A percentile compares a stretch with the other conserved stretches of the same genome.
phyloP scores from a whole-genome alignment of 108 stramenopile genomes.

The Nitzschia sp. region DNA sequence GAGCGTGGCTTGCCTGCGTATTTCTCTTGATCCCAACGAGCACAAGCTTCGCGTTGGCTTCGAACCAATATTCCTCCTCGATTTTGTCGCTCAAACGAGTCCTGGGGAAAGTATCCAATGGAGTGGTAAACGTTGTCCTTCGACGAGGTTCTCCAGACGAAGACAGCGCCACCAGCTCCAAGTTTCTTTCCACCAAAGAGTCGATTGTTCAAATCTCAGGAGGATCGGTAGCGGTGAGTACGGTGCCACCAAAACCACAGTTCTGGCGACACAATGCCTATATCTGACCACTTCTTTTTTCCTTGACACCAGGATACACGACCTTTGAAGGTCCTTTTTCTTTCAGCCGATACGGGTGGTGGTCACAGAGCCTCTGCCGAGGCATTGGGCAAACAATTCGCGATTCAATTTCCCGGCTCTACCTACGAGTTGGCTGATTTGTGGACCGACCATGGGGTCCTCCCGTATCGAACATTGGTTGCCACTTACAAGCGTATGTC shows the following conservation, averaged over 20 bases:
- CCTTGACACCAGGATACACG: conserved; percentile 10
- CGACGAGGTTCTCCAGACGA: background rate
- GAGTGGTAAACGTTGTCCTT: background rate
- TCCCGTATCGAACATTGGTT: conserved; percentile 52
- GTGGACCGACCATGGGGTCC: conserved; percentile 69
- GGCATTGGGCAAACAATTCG: conserved; percentile 88
- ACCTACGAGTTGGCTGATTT: conserved; percentile 89
- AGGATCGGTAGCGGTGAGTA: background rate
- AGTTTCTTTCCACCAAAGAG: background rate
- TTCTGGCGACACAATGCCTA: no score
- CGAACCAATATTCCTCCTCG: background rate
- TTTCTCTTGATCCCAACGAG: conserved; percentile 2
- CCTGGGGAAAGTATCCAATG: background rate
- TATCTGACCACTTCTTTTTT: background rate
- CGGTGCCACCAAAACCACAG: no score
- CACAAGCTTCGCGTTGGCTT: conserved; percentile 8
- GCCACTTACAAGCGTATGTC: conserved; percentile 82
- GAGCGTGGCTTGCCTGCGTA: background rate
- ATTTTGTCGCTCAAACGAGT: background rate
- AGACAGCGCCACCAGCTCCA: background rate
- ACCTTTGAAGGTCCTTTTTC: conserved; percentile 85
- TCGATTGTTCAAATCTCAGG: background rate
- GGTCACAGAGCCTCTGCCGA: conserved; percentile 97
- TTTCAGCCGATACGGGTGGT: conserved; percentile 97
- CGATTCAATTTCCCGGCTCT: conserved; percentile 80